phyloP scores from a whole-genome alignment of 1,284 basidiomycete species.

The Puccinia triticina region DNA sequence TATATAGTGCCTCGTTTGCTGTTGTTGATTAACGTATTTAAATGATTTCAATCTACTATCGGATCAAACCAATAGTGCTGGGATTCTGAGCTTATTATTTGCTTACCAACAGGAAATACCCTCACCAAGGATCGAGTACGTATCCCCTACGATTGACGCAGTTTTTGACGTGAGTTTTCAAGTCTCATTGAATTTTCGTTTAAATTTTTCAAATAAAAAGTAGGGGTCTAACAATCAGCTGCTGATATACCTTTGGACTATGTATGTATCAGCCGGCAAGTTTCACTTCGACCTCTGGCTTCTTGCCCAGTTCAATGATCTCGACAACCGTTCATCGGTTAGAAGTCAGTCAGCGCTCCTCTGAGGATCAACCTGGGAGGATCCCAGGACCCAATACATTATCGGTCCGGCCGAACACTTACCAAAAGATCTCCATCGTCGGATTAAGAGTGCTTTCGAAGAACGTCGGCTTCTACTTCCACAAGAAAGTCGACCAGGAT shows the following conservation, averaged over 20 bases:
- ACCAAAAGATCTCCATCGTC: conserved; percentile 29
- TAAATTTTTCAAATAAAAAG: not conserved
- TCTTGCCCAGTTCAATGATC: conserved; percentile 27
- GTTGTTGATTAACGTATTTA: conserved; percentile 9
- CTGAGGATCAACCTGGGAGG: not conserved
- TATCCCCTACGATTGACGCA: conserved; percentile 21
- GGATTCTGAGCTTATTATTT: not conserved
- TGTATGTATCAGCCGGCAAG: conserved; percentile 23
- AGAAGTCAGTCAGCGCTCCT: not conserved
- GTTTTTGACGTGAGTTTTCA: conserved; percentile 36
- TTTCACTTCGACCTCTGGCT: conserved; percentile 44
- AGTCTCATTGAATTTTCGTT: not conserved
- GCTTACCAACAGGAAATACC: conserved; percentile 36
- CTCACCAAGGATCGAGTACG: conserved; percentile 44
- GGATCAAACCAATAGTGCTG: not conserved
- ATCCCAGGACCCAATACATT: not conserved
- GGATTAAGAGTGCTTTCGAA: conserved; percentile 39
- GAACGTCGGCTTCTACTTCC: conserved; percentile 42
- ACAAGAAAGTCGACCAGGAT: conserved; percentile 38
- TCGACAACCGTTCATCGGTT: conserved; percentile 18
- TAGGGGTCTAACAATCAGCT: not conserved
- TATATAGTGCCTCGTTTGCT: conserved; percentile 21
- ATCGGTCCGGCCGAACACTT: not conserved
- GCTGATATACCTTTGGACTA: not conserved
- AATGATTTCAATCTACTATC: not conserved